These are phyloP conservation scores for Metschnikowia aberdeeniae DNA, from an alignment of 805 yeast species.

Conservation along the genomic window DNA sequence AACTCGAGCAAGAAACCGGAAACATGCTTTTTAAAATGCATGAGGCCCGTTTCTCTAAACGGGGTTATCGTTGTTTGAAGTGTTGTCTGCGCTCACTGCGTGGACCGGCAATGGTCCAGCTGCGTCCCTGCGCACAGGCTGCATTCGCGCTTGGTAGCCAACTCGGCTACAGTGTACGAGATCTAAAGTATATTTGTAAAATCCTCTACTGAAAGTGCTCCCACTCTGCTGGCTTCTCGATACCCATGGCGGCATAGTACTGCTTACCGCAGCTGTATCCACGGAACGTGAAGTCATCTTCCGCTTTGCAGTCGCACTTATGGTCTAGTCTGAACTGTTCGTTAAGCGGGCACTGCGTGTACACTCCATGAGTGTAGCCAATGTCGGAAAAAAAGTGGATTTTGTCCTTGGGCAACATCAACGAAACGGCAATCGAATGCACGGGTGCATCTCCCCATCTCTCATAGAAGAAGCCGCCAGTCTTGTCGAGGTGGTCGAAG, in stretches of 20 bases:
- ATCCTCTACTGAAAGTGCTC: slow-evolving; percentile 38
- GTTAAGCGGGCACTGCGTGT: slow-evolving; percentile 75
- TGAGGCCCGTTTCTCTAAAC: no score
- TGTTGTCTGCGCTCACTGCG: no score
- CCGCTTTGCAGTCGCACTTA: slow-evolving; percentile 71
- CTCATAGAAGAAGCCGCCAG: slow-evolving; percentile 91
- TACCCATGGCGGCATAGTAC: slow-evolving; percentile 51
- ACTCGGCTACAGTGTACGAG: no score
- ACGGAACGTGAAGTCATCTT: slow-evolving; percentile 72
- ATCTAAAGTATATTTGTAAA: no score
- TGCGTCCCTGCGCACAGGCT: no score
- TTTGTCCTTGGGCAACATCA: slow-evolving; percentile 65
- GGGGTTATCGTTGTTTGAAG: no score
- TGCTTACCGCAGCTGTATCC: slow-evolving; percentile 68
- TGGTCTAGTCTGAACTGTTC: slow-evolving; percentile 49
- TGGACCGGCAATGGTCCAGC: no score
- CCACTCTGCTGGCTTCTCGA: slow-evolving; percentile 69
- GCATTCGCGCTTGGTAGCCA: no score
- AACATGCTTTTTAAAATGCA: no score
- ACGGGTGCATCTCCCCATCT: slow-evolving; percentile 96
- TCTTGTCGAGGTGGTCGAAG: slow-evolving; percentile 68
- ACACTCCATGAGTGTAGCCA: slow-evolving; percentile 83
- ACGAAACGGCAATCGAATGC: slow-evolving; percentile 81
- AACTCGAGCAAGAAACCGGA: no score
- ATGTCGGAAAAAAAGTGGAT: slow-evolving; percentile 79